Evolutionary conservation across 2,329 filamentous ascomycete genomes (phyloP).

Genomic region (Nectriaceae sp.): DNA sequence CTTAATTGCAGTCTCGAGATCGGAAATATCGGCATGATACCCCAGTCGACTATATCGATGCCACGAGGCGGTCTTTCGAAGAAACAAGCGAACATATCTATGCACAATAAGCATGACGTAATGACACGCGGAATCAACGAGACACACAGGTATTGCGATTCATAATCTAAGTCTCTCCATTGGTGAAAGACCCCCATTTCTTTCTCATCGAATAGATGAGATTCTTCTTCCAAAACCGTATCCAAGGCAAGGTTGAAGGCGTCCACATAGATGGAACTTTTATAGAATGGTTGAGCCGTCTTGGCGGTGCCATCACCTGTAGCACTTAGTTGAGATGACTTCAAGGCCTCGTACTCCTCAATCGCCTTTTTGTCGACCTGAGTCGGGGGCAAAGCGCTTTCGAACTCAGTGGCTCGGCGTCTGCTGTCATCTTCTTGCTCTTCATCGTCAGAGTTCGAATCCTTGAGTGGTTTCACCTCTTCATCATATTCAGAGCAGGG

Average conservation of each 20-base stretch:
- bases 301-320: conserved; percentile 42
- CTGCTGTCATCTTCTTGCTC: conserved; percentile 14
- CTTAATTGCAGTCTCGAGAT: conserved; percentile 66
- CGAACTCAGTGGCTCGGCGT: conserved; percentile 35
- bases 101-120: conserved; percentile 9
- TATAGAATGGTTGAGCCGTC: conserved; percentile 57
- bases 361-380: conserved; percentile 71
- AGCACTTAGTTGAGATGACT: conserved; percentile 51
- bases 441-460: conserved; percentile 19
- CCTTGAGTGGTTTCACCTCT: background rate
- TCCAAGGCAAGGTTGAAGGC: conserved; percentile 92
- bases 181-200: conserved; percentile 76
- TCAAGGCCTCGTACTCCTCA: conserved; percentile 74
- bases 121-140: background rate
- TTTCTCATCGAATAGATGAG: conserved; percentile 79
- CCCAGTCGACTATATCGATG: conserved; percentile 77
- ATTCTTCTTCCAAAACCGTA: conserved; percentile 86
- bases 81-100: conserved; percentile 88
- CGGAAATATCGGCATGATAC: conserved; percentile 81
- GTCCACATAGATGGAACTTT: conserved; percentile 93
- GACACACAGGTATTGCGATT: conserved; percentile 84
- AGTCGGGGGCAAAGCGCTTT: conserved; percentile 65
- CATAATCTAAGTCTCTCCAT: conserved; percentile 76
- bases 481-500: conserved; percentile 13
- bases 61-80: conserved; percentile 91